phyloP scores from a whole-genome alignment of 2,329 filamentous ascomycete species.

The Orbilia brochopaga region DNA sequence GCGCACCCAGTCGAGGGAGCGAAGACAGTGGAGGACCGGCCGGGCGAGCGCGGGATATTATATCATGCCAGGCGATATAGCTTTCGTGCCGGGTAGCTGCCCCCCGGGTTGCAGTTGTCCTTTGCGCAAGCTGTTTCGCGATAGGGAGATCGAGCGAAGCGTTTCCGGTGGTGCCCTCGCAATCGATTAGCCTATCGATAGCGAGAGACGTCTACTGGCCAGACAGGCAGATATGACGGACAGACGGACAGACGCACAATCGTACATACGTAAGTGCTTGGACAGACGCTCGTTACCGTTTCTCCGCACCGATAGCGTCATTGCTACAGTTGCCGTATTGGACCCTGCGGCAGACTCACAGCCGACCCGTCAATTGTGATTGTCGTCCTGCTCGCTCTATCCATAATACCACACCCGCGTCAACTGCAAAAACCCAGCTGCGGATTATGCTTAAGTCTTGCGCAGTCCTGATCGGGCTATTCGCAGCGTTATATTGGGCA shows the following conservation, averaged over 20 bases:
- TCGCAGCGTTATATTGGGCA: background rate
- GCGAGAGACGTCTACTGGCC: constrained; percentile 13
- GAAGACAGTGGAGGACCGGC: constrained; percentile 4
- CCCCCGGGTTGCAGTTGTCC: constrained; percentile 37
- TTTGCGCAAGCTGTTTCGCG: constrained; percentile 17
- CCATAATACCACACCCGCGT: background rate
- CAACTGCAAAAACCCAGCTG: background rate
- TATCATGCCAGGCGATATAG: constrained; percentile 22
- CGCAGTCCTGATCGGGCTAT: too few relatives aligned
- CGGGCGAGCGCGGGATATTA: constrained; percentile 28
- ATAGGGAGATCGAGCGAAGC: background rate
- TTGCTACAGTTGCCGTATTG: constrained; percentile 38
- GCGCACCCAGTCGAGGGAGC: too few relatives aligned
- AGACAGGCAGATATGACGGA: too few relatives aligned
- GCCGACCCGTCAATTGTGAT: constrained; percentile 10
- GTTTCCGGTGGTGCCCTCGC: constrained; percentile 18
- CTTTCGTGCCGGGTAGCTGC: constrained; percentile 39
- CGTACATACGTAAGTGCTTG: too few relatives aligned
- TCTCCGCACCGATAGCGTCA: constrained; percentile 11
- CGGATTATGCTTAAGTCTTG: background rate
- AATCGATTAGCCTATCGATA: constrained; percentile 51
- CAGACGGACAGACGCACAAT: too few relatives aligned
- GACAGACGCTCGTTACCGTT: background rate
- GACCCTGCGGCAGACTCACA: constrained; percentile 11
- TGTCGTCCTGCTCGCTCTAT: background rate